Evolutionary conservation across 306 rosid genomes (phyloP).

Genomic region (Dicorynia guianensis): DNA sequence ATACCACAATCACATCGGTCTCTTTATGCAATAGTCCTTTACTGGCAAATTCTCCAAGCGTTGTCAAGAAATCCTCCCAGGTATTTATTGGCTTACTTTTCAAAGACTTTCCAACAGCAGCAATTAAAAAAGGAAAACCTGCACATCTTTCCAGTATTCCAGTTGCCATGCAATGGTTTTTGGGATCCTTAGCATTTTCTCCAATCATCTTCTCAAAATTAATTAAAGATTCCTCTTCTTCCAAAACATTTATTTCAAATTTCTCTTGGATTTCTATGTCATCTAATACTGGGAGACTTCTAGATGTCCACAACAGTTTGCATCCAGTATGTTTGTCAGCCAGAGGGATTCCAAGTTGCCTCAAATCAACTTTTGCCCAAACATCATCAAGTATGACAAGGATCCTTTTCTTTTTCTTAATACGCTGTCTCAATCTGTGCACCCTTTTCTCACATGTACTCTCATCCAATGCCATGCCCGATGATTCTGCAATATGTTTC

Average conservation of each 20-base stretch:
- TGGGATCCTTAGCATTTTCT: neutral
- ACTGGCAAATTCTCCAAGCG: neutral
- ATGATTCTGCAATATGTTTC: neutral
- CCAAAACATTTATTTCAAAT: neutral
- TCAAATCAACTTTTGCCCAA: constrained; percentile 24
- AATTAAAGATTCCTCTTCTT: neutral
- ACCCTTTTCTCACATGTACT: neutral
- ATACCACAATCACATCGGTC: neutral
- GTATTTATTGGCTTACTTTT: too few relatives aligned
- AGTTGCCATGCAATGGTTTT: too few relatives aligned
- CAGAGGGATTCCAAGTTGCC: constrained; percentile 31
- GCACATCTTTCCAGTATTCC: constrained; percentile 13
- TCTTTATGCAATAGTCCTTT: neutral
- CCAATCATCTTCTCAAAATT: constrained; percentile 13
- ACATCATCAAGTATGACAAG: constrained; percentile 29
- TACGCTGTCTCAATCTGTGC: neutral
- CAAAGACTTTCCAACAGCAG: constrained; percentile 1
- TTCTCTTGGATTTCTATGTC: neutral
- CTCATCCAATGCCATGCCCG: neutral
- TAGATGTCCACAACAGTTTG: constrained; percentile 30
- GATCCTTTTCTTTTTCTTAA: neutral
- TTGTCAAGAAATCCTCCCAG: neutral
- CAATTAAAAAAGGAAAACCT: constrained; percentile 4
- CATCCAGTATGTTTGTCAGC: constrained; percentile 2
- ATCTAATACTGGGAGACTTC: neutral